Evolutionary conservation across 257 asterid species (phyloP), one percentile per base, ranked within the genome.

Genomic region (Solanum virginianum): DNA sequence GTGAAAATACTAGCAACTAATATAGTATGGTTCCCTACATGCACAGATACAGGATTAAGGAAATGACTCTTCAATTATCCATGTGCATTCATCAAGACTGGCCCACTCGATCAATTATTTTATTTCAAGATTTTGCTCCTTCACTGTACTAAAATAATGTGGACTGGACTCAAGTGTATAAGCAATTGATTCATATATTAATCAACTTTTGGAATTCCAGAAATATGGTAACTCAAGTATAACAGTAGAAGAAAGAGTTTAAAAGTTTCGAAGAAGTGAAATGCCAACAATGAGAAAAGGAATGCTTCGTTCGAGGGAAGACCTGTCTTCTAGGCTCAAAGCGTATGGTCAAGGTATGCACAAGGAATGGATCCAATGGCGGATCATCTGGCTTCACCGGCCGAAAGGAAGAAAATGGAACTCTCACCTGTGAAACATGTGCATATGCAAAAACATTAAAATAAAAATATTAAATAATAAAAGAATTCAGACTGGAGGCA

Each of bases 291-390:
- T 24, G 47, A 77, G 14, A 29, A 77, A 51, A 16, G 47, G 26
- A 77, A 51, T 49, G 62, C 17, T 24, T 51, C 47, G 17, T 26
- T 77, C 4, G 24, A 51, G n/a, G 82, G 57, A 88, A 36, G 84
- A 96, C 99, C 99, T 94, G 97, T 81, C 97, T 91, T 90, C 98
- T 95, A 16, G 98, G 98, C 90, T 96, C 99, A 87, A 96, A 96
- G 36, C 98, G 98, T 80, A 95, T 93, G 68, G 94, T 94, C 91
- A 96, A 89, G 68, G 99, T 92, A 86, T 96, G 99, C 62, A 93
- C 98, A 88, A 95, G 98, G 85, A 95, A 96, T 17, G 98, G 98
- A 93, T 96, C 99, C 87, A 96, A 82, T 20, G 97, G 98, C 2
- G 98, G 98, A 88, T 96, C 98, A 45, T 93, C 95, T 6, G 98